Evolutionary conservation across 345 rosid genomes (phyloP), one percentile per base, ranked within the genome.

Genomic region (Eucalyptus grandis): DNA sequence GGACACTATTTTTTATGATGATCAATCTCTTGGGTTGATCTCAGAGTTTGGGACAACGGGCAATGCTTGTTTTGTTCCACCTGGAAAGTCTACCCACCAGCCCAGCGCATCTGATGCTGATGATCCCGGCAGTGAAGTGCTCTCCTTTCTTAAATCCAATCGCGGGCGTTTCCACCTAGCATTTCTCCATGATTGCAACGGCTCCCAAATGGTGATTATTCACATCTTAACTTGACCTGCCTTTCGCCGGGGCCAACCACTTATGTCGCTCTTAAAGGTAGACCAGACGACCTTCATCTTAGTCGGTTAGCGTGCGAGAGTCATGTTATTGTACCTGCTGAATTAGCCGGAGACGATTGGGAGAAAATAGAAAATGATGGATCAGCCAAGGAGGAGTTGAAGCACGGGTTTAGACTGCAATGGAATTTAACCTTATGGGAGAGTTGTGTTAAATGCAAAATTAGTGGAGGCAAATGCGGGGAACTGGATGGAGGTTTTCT

Each of bases 301-400:
- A 0, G 0, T 9, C 43, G 0, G 44, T 31, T 2, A 1, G 24
- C 0, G 43, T 69, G 81, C 24, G 1, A 16, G 81, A 34, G 4
- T 69, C 43, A 5, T 16, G 43, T 69, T 69, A 15, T 16, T 31
- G 24, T 31, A 69, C 22, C 12, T 9, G 0, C 17, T 3, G 3
- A 4, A 69, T 3, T 9, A 16, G 0, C 22, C 22, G 0, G 0
- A 0, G 0, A 1, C 13, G 11, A 31, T 34, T 0, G 37, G 1
- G 1, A 67, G 21, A 2, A n/a, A 14, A n/a, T 1, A n/a, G 21
- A 0, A 65, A n/a, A 65, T 7, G 6, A 8, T 65, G 77, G 77
- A 65, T 2, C 2, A 1, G 37, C 37, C 10, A 0, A n/a, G 2
- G 5, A 8, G 0, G 4, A 1, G 77, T 8, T 0, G 37, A n/a